Conservation (phyloP, 495 filamentous ascomycete genomes). For the Neurospora tetraspora region DNA sequence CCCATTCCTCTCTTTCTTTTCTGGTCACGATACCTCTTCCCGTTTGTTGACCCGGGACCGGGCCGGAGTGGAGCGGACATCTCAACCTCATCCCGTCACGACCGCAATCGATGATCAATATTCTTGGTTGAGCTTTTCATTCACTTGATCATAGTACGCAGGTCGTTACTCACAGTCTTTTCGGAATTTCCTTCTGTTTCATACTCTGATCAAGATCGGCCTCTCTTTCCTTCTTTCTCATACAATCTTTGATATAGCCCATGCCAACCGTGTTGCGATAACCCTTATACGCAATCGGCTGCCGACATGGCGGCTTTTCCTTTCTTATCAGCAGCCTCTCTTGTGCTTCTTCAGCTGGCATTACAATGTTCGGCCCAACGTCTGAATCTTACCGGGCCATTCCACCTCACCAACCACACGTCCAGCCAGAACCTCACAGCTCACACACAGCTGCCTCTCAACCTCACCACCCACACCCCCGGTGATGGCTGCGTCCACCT, state of each 20-base stretch:
- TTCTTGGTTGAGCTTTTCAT: background rate
- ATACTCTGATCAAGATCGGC: background rate
- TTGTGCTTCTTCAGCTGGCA: background rate
- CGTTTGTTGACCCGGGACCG: background rate
- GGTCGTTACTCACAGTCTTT: background rate
- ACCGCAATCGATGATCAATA: background rate
- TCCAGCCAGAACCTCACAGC: background rate
- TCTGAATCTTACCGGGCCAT: background rate
- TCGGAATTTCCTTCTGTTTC: background rate
- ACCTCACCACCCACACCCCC: background rate
- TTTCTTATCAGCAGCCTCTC: background rate
- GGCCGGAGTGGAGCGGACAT: background rate
- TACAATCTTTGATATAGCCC: background rate
- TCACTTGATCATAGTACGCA: background rate
- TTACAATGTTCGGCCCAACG: background rate
- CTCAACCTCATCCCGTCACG: background rate
- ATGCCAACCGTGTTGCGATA: background rate
- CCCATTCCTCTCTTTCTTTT: background rate
- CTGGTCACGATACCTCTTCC: background rate
- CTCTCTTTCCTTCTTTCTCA: background rate
- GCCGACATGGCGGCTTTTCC: background rate
- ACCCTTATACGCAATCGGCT: background rate
- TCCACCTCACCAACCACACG: background rate
- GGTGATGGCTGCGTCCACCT: slow-evolving; percentile 30
- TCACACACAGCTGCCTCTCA: background rate